phyloP scores from a whole-genome alignment of 176 grass and related monocot genomes.

The Eleusine indica region DNA sequence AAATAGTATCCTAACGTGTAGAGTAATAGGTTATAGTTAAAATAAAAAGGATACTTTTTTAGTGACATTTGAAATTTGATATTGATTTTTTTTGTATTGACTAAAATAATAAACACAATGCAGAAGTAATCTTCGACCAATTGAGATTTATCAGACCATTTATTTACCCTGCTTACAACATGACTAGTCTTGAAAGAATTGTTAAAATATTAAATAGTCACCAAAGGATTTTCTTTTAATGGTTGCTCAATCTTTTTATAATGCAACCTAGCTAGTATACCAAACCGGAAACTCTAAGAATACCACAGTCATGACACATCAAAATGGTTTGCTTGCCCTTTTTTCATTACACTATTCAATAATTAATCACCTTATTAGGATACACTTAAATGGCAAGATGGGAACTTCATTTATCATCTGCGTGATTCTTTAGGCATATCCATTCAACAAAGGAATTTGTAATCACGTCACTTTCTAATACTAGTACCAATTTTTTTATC shows the following conservation, averaged over 20 bases:
- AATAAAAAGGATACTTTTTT: background rate
- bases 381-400: background rate
- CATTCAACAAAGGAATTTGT: background rate
- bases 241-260: background rate
- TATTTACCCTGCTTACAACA: background rate
- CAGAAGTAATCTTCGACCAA: background rate
- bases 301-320: background rate
- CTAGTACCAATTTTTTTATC: no score
- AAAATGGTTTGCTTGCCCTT: background rate
- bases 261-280: background rate
- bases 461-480: background rate
- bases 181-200: no score
- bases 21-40: background rate
- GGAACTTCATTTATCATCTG: background rate
- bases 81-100: background rate
- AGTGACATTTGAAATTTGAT: no score
- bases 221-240: background rate
- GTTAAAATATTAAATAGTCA: background rate
- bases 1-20: background rate
- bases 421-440: background rate
- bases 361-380: background rate
- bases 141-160: background rate
- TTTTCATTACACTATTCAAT: background rate
- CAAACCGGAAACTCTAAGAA: background rate
- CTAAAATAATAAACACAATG: background rate